Conservation (phyloP, 192 early-diverging fungal genomes). For the Coemansia sp. region DNA sequence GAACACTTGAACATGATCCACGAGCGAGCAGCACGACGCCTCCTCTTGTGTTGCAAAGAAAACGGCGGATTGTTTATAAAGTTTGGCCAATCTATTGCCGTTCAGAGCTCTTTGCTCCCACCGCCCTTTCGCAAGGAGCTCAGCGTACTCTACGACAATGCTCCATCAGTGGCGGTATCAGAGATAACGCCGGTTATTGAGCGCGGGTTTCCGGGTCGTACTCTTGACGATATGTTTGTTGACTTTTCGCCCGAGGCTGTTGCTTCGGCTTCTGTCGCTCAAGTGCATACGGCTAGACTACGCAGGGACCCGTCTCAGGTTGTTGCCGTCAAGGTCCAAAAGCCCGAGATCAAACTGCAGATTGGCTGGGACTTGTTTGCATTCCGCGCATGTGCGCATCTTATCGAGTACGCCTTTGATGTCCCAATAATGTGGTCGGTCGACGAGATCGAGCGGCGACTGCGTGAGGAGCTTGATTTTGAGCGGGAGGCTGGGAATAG, state of each 20-base stretch:
- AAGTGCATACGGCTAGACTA: conserved; percentile 74
- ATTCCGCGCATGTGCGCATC: conserved; percentile 60
- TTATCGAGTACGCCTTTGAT: conserved; percentile 79
- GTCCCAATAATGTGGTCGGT: conserved; percentile 80
- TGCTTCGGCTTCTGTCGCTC: conserved; percentile 92
- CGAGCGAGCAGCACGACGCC: conserved; percentile 66
- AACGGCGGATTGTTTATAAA: conserved; percentile 95
- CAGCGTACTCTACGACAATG: conserved; percentile 76
- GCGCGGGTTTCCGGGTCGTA: conserved; percentile 62
- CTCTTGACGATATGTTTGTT: conserved; percentile 66
- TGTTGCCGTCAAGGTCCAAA: conserved; percentile 94
- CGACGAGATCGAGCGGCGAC: conserved; percentile 69
- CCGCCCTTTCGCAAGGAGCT: conserved; percentile 64
- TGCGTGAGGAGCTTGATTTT: conserved; percentile 88
- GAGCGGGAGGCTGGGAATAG: conserved; percentile 82
- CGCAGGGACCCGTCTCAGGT: conserved; percentile 57
- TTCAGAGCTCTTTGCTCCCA: conserved; percentile 66
- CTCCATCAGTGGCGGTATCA: conserved; percentile 69
- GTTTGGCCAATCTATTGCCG: conserved; percentile 76
- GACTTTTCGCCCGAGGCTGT: conserved; percentile 70
- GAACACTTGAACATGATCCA: conserved; percentile 69
- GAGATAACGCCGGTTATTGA: conserved; percentile 68
- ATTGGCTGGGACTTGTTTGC: conserved; percentile 82
- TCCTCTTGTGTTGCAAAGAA: conserved; percentile 73
- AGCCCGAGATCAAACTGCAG: conserved; percentile 83